These are phyloP conservation scores for Coemansia guatemalensis DNA, from an alignment of 192 early-diverging fungal genomes.

Conservation along the genomic window DNA sequence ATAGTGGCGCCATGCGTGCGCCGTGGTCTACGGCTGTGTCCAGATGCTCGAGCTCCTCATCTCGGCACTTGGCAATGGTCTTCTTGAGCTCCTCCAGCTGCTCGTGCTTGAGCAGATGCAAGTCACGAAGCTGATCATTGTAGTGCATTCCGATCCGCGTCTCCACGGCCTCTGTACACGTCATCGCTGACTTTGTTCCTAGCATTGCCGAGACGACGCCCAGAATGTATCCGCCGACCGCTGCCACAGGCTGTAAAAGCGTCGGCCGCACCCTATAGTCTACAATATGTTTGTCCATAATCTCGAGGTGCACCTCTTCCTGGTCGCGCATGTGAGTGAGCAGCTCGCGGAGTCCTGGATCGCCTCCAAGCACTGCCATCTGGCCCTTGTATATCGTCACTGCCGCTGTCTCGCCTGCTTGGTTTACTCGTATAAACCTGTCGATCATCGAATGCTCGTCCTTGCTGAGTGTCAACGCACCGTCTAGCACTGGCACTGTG, in stretches of 20 bases:
- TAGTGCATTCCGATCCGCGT: slow-evolving; percentile 95
- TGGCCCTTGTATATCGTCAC: slow-evolving; percentile 98
- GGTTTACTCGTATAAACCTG: slow-evolving; percentile 91
- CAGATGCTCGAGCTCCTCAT: slow-evolving; percentile 94
- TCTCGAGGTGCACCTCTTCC: slow-evolving; percentile 78
- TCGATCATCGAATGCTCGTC: slow-evolving; percentile 62
- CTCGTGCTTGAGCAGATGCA: slow-evolving; percentile 67
- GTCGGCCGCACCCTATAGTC: slow-evolving; percentile 85
- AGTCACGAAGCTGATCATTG: slow-evolving; percentile 89
- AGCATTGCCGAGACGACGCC: slow-evolving; percentile 85
- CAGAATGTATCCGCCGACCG: slow-evolving; percentile 78
- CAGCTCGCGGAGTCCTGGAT: slow-evolving; percentile 66
- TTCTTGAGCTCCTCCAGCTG: slow-evolving; percentile 59
- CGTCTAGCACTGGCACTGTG: slow-evolving; percentile 25
- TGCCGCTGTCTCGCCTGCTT: slow-evolving; percentile 95
- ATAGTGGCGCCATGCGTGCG: slow-evolving; percentile 77
- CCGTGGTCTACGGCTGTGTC: slow-evolving; percentile 87
- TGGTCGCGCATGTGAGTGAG: slow-evolving; percentile 97
- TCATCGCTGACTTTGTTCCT: slow-evolving; percentile 96
- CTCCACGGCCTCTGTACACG: slow-evolving; percentile 98
- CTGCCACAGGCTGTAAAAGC: slow-evolving; percentile 82
- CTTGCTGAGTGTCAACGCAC: slow-evolving; percentile 38
- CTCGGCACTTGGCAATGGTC: slow-evolving; percentile 83
- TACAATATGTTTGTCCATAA: slow-evolving; percentile 74
- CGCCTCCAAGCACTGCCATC: slow-evolving; percentile 69